These are phyloP conservation scores for Abortiporus biennis DNA, from an alignment of 1,284 basidiomycete genomes.

Conservation along the genomic window DNA sequence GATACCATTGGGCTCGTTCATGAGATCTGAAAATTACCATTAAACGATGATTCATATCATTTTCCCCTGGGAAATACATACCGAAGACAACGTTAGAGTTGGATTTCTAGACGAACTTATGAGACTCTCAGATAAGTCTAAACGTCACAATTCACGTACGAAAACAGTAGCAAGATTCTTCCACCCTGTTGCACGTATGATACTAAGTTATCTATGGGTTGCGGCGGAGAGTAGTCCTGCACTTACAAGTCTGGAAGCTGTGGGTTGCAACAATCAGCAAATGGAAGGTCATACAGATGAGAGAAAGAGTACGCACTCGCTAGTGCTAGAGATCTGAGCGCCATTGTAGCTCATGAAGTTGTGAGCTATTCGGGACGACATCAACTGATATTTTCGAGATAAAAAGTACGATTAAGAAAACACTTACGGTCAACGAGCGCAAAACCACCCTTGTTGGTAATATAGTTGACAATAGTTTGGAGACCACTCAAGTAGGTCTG, in stretches of 20 bases:
- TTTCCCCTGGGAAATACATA: conserved; percentile 5
- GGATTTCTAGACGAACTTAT: conserved; percentile 30
- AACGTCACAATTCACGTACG: conserved; percentile 26
- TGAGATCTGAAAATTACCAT: conserved; percentile 30
- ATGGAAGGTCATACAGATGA: not conserved
- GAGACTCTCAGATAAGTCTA: not conserved
- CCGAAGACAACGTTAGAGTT: conserved; percentile 51
- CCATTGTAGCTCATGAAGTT: conserved; percentile 58
- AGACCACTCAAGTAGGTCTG: conserved; percentile 45
- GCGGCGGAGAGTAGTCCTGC: not conserved
- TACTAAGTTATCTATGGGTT: not conserved
- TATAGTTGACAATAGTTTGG: conserved; percentile 48
- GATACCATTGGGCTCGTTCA: conserved; percentile 59
- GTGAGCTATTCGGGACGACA: conserved; percentile 32
- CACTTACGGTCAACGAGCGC: conserved; percentile 50
- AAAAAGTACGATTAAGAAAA: not conserved
- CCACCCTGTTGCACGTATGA: conserved; percentile 38
- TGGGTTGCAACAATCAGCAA: conserved; percentile 28
- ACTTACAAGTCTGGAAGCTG: conserved; percentile 49
- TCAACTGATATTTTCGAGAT: not conserved
- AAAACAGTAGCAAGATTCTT: conserved; percentile 48
- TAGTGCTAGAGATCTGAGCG: conserved; percentile 39
- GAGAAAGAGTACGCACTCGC: conserved; percentile 29
- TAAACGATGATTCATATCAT: conserved; percentile 3
- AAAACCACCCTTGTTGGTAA: conserved; percentile 53